A percentile compares a stretch with the other conserved stretches of the same genome.
Conservation (phyloP, 805 yeast species). For the Blastobotrys peoriensis region DNA sequence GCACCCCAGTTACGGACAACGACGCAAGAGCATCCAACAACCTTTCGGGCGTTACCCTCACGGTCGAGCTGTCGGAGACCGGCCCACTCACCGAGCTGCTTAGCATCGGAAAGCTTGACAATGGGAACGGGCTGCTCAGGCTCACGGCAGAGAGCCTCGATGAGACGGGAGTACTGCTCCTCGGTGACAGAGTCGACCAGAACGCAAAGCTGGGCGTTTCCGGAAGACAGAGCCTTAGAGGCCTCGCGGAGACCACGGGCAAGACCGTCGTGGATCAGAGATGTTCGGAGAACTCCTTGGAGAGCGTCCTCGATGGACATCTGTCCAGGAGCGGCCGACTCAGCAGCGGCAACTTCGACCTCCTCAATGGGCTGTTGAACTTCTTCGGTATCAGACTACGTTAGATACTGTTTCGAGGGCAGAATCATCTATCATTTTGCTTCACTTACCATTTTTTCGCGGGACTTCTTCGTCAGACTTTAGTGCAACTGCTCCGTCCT, state of each 20-base stretch:
- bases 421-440: conserved; percentile 1
- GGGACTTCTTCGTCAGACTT: conserved; percentile 32
- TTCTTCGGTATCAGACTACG: conserved; percentile 87
- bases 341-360: conserved; percentile 71
- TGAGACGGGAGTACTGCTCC: conserved; percentile 91
- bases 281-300: conserved; percentile 95
- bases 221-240: conserved; percentile 94
- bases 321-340: conserved; percentile 77
- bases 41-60: conserved; percentile 99
- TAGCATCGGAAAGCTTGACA: conserved; percentile 99
- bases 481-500: conserved; percentile 30
- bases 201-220: conserved; percentile 97
- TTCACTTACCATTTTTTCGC: conserved; percentile 19
- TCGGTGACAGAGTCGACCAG: conserved; percentile 98
- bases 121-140: conserved; percentile 94
- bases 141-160: conserved; percentile 99
- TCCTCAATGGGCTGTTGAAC: conserved; percentile 74
- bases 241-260: conserved; percentile 99
- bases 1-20: conserved; percentile 99
- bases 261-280: conserved; percentile 98
- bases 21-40: conserved; percentile 99
- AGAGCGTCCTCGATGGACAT: conserved; percentile 97
- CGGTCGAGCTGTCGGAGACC: conserved; percentile 99
- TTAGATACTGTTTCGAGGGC: too few species aligned
- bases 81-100: conserved; percentile 99